These are phyloP conservation scores for Talaromyces thailandensis DNA, from an alignment of 495 filamentous ascomycete genomes.

Conservation along the genomic window DNA sequence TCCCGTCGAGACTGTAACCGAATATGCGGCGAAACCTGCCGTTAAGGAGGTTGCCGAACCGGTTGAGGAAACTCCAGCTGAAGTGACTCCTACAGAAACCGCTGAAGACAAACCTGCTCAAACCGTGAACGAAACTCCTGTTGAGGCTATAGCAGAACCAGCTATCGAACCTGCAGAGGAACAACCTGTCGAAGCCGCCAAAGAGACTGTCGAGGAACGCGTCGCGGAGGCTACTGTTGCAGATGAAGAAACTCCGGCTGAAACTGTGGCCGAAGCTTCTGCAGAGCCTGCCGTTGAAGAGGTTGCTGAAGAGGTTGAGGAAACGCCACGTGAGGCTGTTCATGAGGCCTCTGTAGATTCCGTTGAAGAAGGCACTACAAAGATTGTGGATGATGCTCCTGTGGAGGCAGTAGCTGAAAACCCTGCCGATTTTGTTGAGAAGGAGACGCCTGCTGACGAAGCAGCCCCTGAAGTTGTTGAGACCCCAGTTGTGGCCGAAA, in stretches of 20 bases:
- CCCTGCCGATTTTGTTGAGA: not conserved
- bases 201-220: not conserved
- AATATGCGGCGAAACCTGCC: not conserved
- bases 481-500: not conserved
- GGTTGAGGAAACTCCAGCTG: not conserved
- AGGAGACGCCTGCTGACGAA: not conserved
- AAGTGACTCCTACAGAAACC: not conserved
- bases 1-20: not conserved
- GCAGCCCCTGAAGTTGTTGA: not conserved
- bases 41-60: not conserved
- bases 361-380: not conserved
- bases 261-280: constrained; percentile 6
- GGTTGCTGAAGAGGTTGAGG: not conserved
- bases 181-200: constrained; percentile 5
- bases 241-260: constrained; percentile 1
- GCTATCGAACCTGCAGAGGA: not conserved
- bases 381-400: constrained; percentile 7
- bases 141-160: not conserved
- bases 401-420: constrained; percentile 7
- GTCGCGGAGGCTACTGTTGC: not conserved
- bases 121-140: not conserved
- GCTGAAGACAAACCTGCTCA: constrained; percentile 2
- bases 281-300: constrained; percentile 8
- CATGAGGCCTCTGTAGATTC: not conserved
- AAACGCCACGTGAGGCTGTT: not conserved